Conservation (phyloP, 768 basidiomycete genomes). For the Lepiota venenata region DNA sequence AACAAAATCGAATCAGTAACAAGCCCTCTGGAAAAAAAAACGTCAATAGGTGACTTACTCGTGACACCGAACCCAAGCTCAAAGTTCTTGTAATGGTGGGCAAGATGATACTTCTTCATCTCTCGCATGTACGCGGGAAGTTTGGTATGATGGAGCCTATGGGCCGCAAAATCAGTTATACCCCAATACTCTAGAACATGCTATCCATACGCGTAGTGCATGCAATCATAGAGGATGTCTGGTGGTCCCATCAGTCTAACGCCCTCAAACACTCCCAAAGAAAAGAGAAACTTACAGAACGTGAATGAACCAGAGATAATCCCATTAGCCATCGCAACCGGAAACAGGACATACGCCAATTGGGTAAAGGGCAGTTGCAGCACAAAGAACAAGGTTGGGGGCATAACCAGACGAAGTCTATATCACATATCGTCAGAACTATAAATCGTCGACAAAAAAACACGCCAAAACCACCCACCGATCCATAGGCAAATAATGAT, state of each 20-base stretch:
- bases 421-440: neutral
- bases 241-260: neutral
- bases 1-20: neutral
- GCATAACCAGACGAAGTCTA: slow-evolving; percentile 95
- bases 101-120: slow-evolving; percentile 97
- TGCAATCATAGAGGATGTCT: slow-evolving; percentile 85
- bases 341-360: slow-evolving; percentile 81
- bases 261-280: neutral
- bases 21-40: neutral
- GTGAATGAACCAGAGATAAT: slow-evolving; percentile 82
- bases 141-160: slow-evolving; percentile 78
- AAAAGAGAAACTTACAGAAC: slow-evolving; percentile 53
- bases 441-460: neutral
- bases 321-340: slow-evolving; percentile 82
- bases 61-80: slow-evolving; percentile 98
- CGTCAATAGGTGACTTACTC: slow-evolving; percentile 59
- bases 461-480: slow-evolving; percentile 41
- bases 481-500: slow-evolving; percentile 98
- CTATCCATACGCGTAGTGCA: slow-evolving; percentile 82
- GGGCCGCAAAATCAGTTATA: slow-evolving; percentile 13
- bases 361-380: slow-evolving; percentile 86
- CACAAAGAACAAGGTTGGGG: slow-evolving; percentile 74
- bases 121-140: slow-evolving; percentile 84
- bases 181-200: neutral
- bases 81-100: slow-evolving; percentile 98